Evolutionary conservation across 495 filamentous ascomycete species (phyloP).

Genomic region (Hyaloscypha variabilis): DNA sequence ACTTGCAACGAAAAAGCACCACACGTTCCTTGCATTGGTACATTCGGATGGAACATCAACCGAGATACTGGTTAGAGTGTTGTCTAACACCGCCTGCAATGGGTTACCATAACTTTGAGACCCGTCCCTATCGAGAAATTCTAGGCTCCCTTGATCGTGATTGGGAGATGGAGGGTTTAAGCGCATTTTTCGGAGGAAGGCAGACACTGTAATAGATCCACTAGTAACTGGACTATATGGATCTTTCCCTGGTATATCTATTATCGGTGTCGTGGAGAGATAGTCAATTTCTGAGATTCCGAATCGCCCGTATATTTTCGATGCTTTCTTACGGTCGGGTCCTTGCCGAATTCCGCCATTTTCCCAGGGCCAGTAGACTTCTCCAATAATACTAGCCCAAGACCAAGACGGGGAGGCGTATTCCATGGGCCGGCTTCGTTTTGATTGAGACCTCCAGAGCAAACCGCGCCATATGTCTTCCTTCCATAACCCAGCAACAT

Average conservation of each 20-base stretch:
- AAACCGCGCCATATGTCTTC: background rate
- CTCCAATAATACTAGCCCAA: conserved; percentile 10
- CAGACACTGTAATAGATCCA: conserved; percentile 5
- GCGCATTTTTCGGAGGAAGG: conserved; percentile 6
- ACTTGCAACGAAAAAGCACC: background rate
- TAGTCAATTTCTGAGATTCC: conserved; percentile 1
- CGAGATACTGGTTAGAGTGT: conserved; percentile 1
- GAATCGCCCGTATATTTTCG: conserved; percentile 3
- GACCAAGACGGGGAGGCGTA: conserved; percentile 2
- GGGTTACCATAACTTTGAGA: conserved; percentile 6
- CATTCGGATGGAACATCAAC: conserved; percentile 2
- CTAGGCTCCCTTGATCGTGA: conserved; percentile 4
- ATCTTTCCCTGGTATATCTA: conserved; percentile 5
- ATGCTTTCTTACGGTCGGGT: background rate
- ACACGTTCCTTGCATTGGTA: conserved; percentile 3
- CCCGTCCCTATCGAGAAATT: conserved; percentile 5
- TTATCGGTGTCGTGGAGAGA: background rate
- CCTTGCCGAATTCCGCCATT: background rate
- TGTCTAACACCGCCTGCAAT: background rate
- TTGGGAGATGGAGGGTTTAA: conserved; percentile 7
- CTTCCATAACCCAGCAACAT: background rate
- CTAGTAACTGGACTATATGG: conserved; percentile 10
- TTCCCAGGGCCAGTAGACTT: conserved; percentile 2
- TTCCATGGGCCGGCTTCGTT: background rate
- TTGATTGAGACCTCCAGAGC: conserved; percentile 4